Base-by-base conservation (phyloP, 2,329 filamentous ascomycete species). In the Aureobasidium musti region DNA sequence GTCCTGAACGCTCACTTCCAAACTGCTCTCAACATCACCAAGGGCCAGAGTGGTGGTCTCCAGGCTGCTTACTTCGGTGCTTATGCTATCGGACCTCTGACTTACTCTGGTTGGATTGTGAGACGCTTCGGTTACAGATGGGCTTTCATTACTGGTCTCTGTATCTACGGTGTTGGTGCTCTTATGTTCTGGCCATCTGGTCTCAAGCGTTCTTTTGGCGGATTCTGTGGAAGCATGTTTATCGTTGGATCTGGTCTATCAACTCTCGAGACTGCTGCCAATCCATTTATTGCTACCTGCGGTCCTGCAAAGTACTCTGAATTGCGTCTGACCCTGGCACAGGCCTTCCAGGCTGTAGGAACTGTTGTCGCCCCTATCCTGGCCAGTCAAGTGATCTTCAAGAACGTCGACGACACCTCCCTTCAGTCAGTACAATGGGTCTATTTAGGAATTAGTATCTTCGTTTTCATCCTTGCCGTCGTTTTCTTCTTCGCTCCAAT, bases 381-480 rank as follows among this genome's bases (percentile, higher is more conserved):
- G 8, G 86, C 83, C 0, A 83, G 81, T 2, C 83, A 85, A 59
- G 86, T 87, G 57, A 87, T 89, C 77, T 89, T 89, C 74, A 82
- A 82, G 49, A 78, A 84, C 61, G 83, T 81, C 0, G 79, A 81
- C 39, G 79, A 83, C 39, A 80, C 79, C 59, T 80, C 82, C 3
- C 74, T 89, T 63, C 77, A 80, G 70, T 88, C 84, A 63, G 86
- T 88, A 10, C 86, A 89, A 73, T 89, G 85, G 84, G 83, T 85
- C 1, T 89, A 89, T 71, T 80, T 89, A 23, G 86, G 83, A 5
- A 86, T 88, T 37, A 86, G 86, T 2, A 79, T 79, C 69, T 88
- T 89, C 67, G 85, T 87, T 30, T 83, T 82, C 68, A 67, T 83
- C 11, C 79, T 89, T 1, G 82, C 85, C 0, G 76, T 82, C 2